A percentile compares a stretch with the other conserved stretches of the same genome.
phyloP scores from a whole-genome alignment of 2,329 filamentous ascomycete species.

The Aureobasidium sp. region DNA sequence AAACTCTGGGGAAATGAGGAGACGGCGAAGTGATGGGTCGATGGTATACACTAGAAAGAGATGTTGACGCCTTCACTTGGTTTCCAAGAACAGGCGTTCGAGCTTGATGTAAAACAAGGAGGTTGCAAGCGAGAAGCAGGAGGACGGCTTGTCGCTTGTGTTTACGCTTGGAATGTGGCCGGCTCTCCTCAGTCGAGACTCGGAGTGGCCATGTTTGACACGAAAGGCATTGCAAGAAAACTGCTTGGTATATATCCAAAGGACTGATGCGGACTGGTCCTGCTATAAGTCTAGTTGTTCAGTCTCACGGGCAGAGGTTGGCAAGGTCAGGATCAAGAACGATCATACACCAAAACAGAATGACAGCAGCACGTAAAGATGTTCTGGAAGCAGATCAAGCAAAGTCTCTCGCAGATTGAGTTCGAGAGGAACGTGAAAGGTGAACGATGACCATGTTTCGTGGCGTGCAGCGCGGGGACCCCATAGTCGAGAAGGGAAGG shows the following conservation, averaged over 20 bases:
- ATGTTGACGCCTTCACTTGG: neutral
- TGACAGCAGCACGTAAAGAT: neutral
- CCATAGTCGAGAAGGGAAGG: neutral
- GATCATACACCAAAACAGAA: neutral
- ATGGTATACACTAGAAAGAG: neutral
- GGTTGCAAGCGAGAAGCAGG: neutral
- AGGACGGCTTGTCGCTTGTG: too few species aligned
- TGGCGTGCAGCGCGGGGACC: neutral
- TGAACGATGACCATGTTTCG: neutral
- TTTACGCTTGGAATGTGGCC: too few species aligned
- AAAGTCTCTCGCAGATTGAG: neutral
- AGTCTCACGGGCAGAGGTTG: too few species aligned
- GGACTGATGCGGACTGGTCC: neutral
- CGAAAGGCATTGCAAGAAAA: too few species aligned
- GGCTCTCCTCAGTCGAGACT: too few species aligned
- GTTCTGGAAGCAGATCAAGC: neutral
- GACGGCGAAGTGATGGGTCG: neutral
- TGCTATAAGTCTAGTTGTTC: too few species aligned
- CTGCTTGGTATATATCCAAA: neutral
- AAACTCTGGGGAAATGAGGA: neutral
- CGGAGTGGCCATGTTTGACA: too few species aligned
- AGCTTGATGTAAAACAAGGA: neutral
- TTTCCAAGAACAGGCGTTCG: neutral
- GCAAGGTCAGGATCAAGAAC: too few species aligned
- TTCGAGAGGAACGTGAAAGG: neutral